A percentile compares a stretch with the other conserved stretches of the same genome.
These are phyloP conservation scores for Tephrocybe sp. DNA, from an alignment of 768 basidiomycete genomes.

Conservation along the genomic window DNA sequence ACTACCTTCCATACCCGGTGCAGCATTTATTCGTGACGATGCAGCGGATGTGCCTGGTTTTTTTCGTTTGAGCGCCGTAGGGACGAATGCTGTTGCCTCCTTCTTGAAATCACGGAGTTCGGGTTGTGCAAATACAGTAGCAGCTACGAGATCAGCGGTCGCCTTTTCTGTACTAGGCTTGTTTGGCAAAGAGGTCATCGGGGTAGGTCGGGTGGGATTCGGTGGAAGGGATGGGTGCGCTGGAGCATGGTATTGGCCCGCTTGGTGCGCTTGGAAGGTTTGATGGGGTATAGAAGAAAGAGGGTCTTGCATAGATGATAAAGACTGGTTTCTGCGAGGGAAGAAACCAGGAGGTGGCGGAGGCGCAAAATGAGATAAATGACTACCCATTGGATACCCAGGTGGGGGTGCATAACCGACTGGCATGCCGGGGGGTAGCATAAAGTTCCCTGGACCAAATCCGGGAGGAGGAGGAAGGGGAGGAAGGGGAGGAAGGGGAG, in stretches of 20 bases:
- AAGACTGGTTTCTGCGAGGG: slow-evolving; percentile 48
- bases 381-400: slow-evolving; percentile 23
- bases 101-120: slow-evolving; percentile 91
- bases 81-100: slow-evolving; percentile 92
- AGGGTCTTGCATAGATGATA: slow-evolving; percentile 68
- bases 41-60: slow-evolving; percentile 36
- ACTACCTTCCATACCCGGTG: slow-evolving; percentile 48
- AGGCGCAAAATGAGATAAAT: slow-evolving; percentile 27
- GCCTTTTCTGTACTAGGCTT: slow-evolving; percentile 29
- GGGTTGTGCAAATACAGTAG: slow-evolving; percentile 81
- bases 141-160: slow-evolving; percentile 42
- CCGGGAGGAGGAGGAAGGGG: slow-evolving; percentile 22
- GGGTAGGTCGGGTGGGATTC: slow-evolving; percentile 29
- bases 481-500: slow-evolving; percentile 17
- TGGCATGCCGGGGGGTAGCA: slow-evolving; percentile 19
- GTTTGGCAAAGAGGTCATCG: slow-evolving; percentile 28
- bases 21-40: slow-evolving; percentile 55
- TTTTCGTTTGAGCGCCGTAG: slow-evolving; percentile 77
- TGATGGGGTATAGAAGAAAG: slow-evolving; percentile 73
- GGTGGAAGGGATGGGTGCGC: slow-evolving; percentile 42
- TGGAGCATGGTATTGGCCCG: slow-evolving; percentile 31
- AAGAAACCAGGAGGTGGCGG: slow-evolving; percentile 68
- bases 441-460: slow-evolving; percentile 21
- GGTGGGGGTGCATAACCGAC: slow-evolving; percentile 18
- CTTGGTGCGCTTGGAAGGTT: slow-evolving; percentile 74